Evolutionary conservation across 805 yeast species (phyloP), one percentile per base, ranked within the genome.

Genomic region (Metschnikowia orientalis): DNA sequence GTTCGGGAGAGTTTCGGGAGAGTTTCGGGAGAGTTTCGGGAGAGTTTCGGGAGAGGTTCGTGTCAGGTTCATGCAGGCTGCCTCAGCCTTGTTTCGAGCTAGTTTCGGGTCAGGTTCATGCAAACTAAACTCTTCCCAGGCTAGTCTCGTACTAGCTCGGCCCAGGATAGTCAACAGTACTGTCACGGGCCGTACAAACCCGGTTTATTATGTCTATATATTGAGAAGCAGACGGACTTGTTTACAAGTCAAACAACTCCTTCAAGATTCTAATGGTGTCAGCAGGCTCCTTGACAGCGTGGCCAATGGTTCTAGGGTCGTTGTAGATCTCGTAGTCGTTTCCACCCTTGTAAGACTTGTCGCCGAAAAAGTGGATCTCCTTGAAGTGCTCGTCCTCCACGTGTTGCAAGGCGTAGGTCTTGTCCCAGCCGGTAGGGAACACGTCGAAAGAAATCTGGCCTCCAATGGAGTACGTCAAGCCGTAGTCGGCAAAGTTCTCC

Each of bases 361-460:
- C 99, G 69, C 99, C 98, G 59, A 92, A 92, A 79, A 92, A 92
- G 72, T 92, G 97, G 54, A 92, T 87, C 51, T 77, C 74, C 55
- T 79, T 73, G 71, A 89, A 92, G 47, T 82, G 79, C 66, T 90
- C 96, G 40, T 71, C 63, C 54, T 68, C 86, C 51, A 92, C 89
- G 67, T 90, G 98, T 66, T 82, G 88, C 59, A 92, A 77, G 66
- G 95, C 86, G 73, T 90, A 92, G 42, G 99, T 92, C 78, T 92
- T 92, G 69, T 92, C 99, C 99, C 99, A 92, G 57, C 99, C 98
- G 45, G 96, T 86, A 71, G 99, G 99, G 90, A 92, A 92, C 45
- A 92, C 97, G 57, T 92, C 99, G 55, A 92, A 92, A 21, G 97
- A 90, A 62, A 92, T 92, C 75, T 92, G 97, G 52, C 99, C 99